Evolutionary conservation across 257 asterid genomes (phyloP), one percentile per base, ranked within the genome.

Genomic region (Galeopsis tetrahit): DNA sequence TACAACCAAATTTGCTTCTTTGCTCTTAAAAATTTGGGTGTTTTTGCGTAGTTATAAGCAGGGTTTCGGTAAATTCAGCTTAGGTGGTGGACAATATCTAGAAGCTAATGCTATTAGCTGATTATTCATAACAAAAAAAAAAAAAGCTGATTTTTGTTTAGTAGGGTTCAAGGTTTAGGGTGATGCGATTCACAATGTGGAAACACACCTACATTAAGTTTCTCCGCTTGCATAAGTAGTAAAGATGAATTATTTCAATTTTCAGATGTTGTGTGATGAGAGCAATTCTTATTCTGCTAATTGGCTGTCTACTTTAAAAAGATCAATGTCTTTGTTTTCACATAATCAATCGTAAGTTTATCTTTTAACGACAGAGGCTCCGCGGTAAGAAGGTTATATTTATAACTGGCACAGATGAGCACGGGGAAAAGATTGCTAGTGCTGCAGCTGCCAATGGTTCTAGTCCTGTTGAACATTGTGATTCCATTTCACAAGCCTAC

Each of bases 321-420:
- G 69, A 57, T 70, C 21, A 49, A 9, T 44, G 44, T 2, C 53
- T 3, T 21, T n/a, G 4, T 62, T 44, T 44, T 57, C 3, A 71
- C 39, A n/a, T 70, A 61, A 66, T 55, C 52, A 46, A 69, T 67
- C 49, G 33, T 4, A 34, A 43, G 28, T 62, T 71, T 35, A 8
- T 76, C 35, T 66, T 51, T 77, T 46, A 61, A 65, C 66, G 68
- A 71, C 81, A 94, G 99, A 89, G 99, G 84, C 97, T 94, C 81
- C 73, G 77, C 0, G 96, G 87, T 55, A 94, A 84, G 83, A 88
- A 87, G 81, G 97, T 94, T 76, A 80, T 89, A 72, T 94, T 91
- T 60, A 76, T 91, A 69, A 91, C 99, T 13, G 99, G 99, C 74
- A 94, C 99, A 4, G 99, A 94, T 55, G 99, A 94, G 82, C 99